A percentile compares a stretch with the other conserved stretches of the same genome.
phyloP scores from a whole-genome alignment of 148 eudicot genomes.

The Rhododendron henanense region DNA sequence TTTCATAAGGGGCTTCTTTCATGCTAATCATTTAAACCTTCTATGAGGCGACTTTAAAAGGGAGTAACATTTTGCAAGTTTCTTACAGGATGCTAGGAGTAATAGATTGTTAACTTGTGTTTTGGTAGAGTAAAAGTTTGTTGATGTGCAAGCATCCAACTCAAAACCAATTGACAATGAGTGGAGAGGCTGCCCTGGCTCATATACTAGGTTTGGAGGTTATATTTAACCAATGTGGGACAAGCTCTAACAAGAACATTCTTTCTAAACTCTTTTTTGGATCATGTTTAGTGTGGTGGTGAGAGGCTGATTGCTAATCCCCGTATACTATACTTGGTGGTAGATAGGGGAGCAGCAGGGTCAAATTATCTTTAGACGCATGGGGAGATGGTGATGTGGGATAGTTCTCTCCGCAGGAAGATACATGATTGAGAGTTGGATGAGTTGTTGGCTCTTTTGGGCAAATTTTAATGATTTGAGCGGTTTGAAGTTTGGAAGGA shows the following conservation, averaged over 20 bases:
- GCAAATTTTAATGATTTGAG: not conserved
- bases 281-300: not conserved
- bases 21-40: not conserved
- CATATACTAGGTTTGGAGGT: too few species aligned
- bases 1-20: conserved; percentile 1
- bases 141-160: too few species aligned
- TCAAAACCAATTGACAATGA: too few species aligned
- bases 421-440: not conserved
- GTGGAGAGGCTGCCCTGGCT: too few species aligned
- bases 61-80: not conserved
- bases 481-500: not conserved
- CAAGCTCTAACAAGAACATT: not conserved
- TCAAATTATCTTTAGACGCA: not conserved
- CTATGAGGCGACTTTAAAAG: not conserved
- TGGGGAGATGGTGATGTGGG: not conserved
- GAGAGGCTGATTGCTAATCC: not conserved
- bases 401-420: not conserved
- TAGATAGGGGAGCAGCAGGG: not conserved
- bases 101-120: not conserved
- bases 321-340: not conserved
- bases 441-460: not conserved
- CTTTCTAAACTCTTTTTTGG: not conserved
- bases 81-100: not conserved
- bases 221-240: too few species aligned
- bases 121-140: not conserved